A percentile compares a stretch with the other conserved stretches of the same genome.
Evolutionary conservation across 2,329 filamentous ascomycete genomes (phyloP).

Genomic region (Colletotrichum sublineola): DNA sequence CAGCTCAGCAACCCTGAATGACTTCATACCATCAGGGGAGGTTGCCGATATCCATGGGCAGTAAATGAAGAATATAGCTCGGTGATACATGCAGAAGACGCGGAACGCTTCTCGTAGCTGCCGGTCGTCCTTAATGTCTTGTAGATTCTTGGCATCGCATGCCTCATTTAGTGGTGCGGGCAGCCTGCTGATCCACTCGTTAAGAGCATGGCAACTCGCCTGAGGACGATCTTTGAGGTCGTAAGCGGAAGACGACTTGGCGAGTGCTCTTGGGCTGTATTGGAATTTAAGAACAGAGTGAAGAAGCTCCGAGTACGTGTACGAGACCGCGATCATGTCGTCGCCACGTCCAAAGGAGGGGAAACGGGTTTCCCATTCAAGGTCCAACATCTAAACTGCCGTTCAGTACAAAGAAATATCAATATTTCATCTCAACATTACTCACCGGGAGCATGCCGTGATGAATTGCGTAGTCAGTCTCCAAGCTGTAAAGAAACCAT

Average conservation of each 20-base stretch:
- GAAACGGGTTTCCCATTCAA: conserved; percentile 22
- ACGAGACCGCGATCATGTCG: conserved; percentile 29
- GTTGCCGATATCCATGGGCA: conserved; percentile 30
- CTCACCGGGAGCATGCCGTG: conserved; percentile 36
- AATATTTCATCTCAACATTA: background rate
- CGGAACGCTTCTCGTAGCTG: conserved; percentile 25
- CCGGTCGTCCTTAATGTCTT: conserved; percentile 18
- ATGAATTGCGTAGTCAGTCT: conserved; percentile 30
- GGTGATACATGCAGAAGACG: conserved; percentile 38
- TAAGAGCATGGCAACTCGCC: conserved; percentile 32
- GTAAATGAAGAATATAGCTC: conserved; percentile 25
- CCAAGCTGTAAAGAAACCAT: conserved; percentile 37
- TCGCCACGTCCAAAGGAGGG: conserved; percentile 29
- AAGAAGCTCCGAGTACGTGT: conserved; percentile 34
- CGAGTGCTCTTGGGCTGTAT: conserved; percentile 29
- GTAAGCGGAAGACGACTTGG: conserved; percentile 17
- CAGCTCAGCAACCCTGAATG: conserved; percentile 8
- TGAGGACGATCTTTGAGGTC: conserved; percentile 26
- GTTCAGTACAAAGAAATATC: background rate
- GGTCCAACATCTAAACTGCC: conserved; percentile 18
- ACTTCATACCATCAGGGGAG: background rate
- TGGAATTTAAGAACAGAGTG: conserved; percentile 32
- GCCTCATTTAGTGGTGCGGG: conserved; percentile 27
- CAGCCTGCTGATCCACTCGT: conserved; percentile 23
- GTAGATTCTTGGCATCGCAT: conserved; percentile 17